Percentiles rank a stretch among this genome's conserved stretches.
Conservation (phyloP, 768 basidiomycete species). For the Tulasnella sp. region DNA sequence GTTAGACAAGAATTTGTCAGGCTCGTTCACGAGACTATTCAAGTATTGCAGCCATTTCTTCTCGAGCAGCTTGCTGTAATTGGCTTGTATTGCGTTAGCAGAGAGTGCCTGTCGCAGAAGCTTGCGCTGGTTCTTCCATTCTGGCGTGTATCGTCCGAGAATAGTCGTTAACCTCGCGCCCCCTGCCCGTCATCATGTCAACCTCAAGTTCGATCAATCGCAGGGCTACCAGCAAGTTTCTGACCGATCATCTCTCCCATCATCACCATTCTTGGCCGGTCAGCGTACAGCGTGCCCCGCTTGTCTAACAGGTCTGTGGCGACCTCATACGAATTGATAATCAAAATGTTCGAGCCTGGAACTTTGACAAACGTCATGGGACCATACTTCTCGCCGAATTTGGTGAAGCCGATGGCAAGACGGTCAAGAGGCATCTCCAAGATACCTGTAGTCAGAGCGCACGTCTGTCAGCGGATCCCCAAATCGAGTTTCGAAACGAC, state of each 20-base stretch:
- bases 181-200: neutral
- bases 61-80: neutral
- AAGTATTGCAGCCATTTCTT: neutral
- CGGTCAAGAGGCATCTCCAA: conserved; percentile 1
- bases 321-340: conserved; percentile 23
- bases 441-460: neutral
- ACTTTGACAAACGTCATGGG: conserved; percentile 23
- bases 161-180: neutral
- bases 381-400: conserved; percentile 23
- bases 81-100: neutral
- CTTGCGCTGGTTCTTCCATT: neutral
- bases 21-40: neutral
- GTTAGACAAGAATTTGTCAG: neutral
- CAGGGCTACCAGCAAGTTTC: neutral
- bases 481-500: neutral
- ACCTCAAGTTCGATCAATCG: neutral
- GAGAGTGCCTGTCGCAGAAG: neutral
- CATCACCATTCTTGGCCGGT: conserved; percentile 29
- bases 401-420: conserved; percentile 8
- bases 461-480: neutral
- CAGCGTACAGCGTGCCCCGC: conserved; percentile 28
- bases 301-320: conserved; percentile 29
- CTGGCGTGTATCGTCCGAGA: neutral
- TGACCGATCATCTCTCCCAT: conserved; percentile 2
- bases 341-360: conserved; percentile 18